phyloP scores from a whole-genome alignment of 176 grass and related monocot genomes.

The Poa annua region DNA sequence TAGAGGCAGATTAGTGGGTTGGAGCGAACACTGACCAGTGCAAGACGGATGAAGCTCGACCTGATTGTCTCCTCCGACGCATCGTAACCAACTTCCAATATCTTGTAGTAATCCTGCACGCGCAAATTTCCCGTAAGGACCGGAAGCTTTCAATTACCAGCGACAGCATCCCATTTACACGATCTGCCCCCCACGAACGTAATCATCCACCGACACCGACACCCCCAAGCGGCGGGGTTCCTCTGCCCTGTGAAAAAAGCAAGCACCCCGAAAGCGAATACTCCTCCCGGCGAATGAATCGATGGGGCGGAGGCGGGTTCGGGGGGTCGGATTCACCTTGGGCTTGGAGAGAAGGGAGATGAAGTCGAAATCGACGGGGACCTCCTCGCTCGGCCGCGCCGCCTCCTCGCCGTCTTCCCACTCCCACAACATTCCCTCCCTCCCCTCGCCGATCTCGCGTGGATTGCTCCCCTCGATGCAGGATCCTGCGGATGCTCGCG shows the following conservation, averaged over 20 bases:
- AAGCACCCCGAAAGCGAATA: not conserved
- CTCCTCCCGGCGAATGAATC: not conserved
- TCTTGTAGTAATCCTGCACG: constrained; percentile 98
- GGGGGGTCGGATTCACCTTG: constrained; percentile 50
- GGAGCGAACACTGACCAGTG: constrained; percentile 64
- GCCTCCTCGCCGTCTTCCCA: constrained; percentile 61
- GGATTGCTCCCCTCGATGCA: not conserved
- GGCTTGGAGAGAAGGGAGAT: constrained; percentile 59
- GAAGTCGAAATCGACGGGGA: constrained; percentile 82
- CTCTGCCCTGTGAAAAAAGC: too few species aligned
- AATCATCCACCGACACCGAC: not conserved
- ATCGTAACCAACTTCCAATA: constrained; percentile 82
- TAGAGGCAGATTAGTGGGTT: not conserved
- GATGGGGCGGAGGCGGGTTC: not conserved
- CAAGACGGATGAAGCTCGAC: constrained; percentile 92
- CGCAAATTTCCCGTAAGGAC: constrained; percentile 1
- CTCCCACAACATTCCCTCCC: constrained; percentile 71
- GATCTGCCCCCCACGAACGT: not conserved
- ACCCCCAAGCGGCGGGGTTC: too few species aligned
- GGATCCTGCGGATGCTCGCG: not conserved
- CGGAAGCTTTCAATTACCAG: not conserved
- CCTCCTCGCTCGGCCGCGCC: constrained; percentile 58
- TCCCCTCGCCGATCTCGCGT: not conserved
- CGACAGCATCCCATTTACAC: constrained; percentile 15
- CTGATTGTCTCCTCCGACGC: constrained; percentile 91